Base-by-base conservation (phyloP, 805 yeast genomes). In the Ogataea paraovalis region DNA sequence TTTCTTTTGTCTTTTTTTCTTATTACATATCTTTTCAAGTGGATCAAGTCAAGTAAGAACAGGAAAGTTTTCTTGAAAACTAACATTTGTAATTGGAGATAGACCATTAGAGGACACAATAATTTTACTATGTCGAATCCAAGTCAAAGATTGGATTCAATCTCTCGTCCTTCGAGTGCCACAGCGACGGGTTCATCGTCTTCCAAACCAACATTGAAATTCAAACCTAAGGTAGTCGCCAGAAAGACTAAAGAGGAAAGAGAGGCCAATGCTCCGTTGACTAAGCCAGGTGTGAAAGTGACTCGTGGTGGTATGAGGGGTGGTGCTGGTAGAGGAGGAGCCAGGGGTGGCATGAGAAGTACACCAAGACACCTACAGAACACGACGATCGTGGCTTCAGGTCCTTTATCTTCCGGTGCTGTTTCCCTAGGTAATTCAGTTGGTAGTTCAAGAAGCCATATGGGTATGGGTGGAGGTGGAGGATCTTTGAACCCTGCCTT, bases 171-270 rank as follows among this genome's bases (percentile, higher is more conserved):
- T 16, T 42, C 62, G 2, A 44, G 50, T 36, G 51, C 57, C 13
- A 57, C 57, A 14, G 42, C 55, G 9, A 27, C 48, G 2, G 41
- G 40, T 19, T 19, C 50, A 40, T 27, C 47, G 0, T 36, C 54
- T 7, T 14, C 48, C 2, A 79, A 80, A 56, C 78, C 87, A 7
- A 72, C 80, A 2, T 68, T 85, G 50, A 84, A 85, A 65, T 91
- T 91, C 68, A 82, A 83, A 65, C 97, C 97, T 2, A 91, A 91
- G 65, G 83, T 75, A 2, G 96, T 91, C 39, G 90, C 90, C 0
- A 74, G 97, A 66, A 81, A 88, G 62, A 70, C 89, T 10, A 84
- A 87, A 56, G 91, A 87, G 56, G 96, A 89, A 56, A 73, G 96
- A 63, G 96, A 82, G 20, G 82, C 86, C 23, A 78, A 79, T 46